Evolutionary conservation across 768 basidiomycete species (phyloP), one percentile per base, ranked within the genome.

Genomic region (Pisolithus sp.): DNA sequence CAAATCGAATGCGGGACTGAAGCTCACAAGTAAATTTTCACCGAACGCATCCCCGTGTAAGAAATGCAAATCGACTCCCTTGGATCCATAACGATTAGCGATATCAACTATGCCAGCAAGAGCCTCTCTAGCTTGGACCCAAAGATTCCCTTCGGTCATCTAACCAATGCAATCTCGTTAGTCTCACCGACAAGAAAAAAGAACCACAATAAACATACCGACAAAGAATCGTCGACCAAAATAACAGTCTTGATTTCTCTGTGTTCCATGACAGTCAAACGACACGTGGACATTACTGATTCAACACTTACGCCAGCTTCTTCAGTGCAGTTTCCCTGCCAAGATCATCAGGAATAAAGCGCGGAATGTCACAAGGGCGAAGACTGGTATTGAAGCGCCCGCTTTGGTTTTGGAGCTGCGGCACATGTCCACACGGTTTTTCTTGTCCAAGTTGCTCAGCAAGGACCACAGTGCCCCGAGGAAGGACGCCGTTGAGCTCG

Each of bases 201-300:
- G 23, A 26, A 20, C 12, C 6, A 5, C 15, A 8, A 18, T 30
- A 17, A 13, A 54, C 62, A 45, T 20, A 69, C 70, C 1, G 75
- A 74, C 47, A 68, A 57, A 1, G 73, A 74, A 48, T 74, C 75
- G 44, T 73, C 69, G 21, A 75, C 57, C 36, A 75, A 53, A 41
- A 75, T 64, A 38, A 75, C 70, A 13, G 73, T 70, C 54, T 75
- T 75, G 59, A 71, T 67, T 45, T 70, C 70, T 50, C 70, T 70
- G 20, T 7, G 36, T 46, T 3, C 43, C 10, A 5, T 5, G 9
- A 59, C 51, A 63, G 41, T n/a, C 46, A 4, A 38, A 12, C 9
- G 24, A 17, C 28, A 7, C 17, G 21, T 31, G 20, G 23, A n/a
- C 5, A 30, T 31, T 0, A 51, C n/a, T n/a, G 26, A 3, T 40